phyloP scores from a whole-genome alignment of 306 rosid genomes.

The Prunus davidiana region DNA sequence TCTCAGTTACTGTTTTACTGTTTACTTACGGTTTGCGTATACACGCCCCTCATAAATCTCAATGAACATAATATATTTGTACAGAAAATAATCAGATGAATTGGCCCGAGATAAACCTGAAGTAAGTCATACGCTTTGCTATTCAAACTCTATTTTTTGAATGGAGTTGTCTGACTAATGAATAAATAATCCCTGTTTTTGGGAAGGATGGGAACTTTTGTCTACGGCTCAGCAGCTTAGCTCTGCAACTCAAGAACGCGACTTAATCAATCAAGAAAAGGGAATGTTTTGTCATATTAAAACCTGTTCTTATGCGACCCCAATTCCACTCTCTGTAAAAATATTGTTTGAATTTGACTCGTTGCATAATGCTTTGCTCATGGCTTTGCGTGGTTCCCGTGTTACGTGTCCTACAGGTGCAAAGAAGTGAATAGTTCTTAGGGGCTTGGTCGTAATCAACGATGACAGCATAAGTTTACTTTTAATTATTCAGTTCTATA shows the following conservation, averaged over 20 bases:
- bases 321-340: background rate
- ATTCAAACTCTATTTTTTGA: background rate
- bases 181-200: background rate
- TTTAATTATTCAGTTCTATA: background rate
- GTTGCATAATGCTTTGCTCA: background rate
- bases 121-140: background rate
- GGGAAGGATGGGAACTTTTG: background rate
- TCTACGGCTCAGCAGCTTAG: background rate
- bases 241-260: background rate
- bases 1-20: background rate
- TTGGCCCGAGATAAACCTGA: background rate
- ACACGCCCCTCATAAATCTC: too few species aligned
- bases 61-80: too few species aligned
- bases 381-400: background rate
- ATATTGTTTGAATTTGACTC: conserved; percentile 4
- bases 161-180: background rate
- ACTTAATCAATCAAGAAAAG: background rate
- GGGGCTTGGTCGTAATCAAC: conserved; percentile 23
- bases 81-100: background rate
- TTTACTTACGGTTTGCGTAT: background rate
- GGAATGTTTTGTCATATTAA: background rate
- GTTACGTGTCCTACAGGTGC: too few species aligned
- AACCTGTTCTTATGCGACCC: background rate
- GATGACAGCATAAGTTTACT: background rate
- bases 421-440: too few species aligned